Evolutionary conservation across 2,329 filamentous ascomycete genomes (phyloP).

Genomic region (Phyllosticta citrichinensis): DNA sequence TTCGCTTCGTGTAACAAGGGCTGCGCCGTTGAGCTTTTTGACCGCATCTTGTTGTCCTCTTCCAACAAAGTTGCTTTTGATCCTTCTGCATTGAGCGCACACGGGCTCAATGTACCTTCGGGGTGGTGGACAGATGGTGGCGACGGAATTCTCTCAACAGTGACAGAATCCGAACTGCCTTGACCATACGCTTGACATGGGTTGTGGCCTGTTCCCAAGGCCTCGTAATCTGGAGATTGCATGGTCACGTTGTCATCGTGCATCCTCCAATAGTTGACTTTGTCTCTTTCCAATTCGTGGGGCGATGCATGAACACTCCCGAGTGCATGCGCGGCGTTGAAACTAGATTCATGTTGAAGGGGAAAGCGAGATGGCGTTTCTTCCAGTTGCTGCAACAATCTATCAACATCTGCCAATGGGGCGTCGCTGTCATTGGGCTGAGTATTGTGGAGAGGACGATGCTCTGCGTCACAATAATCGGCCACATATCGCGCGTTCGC

Average conservation of each 20-base stretch:
- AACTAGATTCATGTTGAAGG: neutral
- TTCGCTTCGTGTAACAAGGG: neutral
- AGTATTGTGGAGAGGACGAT: neutral
- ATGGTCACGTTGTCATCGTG: neutral
- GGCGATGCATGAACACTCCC: neutral
- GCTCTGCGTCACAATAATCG: neutral
- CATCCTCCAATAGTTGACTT: neutral
- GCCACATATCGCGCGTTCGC: neutral
- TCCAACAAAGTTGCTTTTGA: neutral
- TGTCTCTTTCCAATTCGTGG: slow-evolving; percentile 1
- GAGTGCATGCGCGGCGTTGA: neutral
- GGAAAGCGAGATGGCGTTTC: neutral
- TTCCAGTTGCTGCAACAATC: slow-evolving; percentile 5
- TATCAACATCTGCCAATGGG: slow-evolving; percentile 1
- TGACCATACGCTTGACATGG: neutral
- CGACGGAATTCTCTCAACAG: neutral
- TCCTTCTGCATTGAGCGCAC: neutral
- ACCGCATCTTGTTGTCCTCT: neutral
- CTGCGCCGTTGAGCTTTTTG: neutral
- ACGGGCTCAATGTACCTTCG: neutral
- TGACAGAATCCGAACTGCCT: neutral
- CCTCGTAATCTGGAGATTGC: neutral
- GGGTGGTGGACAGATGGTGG: neutral
- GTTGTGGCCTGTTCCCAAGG: neutral
- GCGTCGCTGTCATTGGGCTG: neutral